phyloP scores from a whole-genome alignment of 768 basidiomycete species.

The Russula vinacea region DNA sequence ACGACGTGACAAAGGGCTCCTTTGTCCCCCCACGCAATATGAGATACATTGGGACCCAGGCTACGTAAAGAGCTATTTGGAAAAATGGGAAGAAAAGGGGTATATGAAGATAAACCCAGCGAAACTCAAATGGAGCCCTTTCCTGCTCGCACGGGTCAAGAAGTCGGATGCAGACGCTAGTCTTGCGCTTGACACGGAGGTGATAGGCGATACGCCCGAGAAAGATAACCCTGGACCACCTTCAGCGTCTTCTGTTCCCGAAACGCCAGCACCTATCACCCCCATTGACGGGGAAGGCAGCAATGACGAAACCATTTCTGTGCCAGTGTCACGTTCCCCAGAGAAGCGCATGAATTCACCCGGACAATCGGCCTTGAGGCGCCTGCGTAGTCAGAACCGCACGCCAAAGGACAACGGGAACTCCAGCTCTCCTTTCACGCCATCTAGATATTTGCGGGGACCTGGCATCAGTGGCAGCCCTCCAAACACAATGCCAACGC shows the following conservation, averaged over 20 bases:
- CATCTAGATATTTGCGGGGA: slow-evolving; percentile 24
- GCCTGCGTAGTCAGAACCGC: slow-evolving; percentile 26
- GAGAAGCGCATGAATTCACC: slow-evolving; percentile 27
- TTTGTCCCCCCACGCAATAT: slow-evolving; percentile 70
- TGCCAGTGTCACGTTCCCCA: slow-evolving; percentile 17
- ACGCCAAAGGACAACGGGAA: background rate
- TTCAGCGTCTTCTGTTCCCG: slow-evolving; percentile 24
- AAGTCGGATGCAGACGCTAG: slow-evolving; percentile 32
- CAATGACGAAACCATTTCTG: slow-evolving; percentile 17
- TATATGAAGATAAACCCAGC: slow-evolving; percentile 76
- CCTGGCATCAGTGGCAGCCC: slow-evolving; percentile 26
- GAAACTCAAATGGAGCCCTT: slow-evolving; percentile 92
- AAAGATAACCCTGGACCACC: slow-evolving; percentile 23
- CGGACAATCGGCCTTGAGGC: slow-evolving; percentile 16
- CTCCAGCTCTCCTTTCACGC: slow-evolving; percentile 18
- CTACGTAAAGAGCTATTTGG: slow-evolving; percentile 61
- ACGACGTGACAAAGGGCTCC: slow-evolving; percentile 47
- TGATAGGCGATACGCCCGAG: slow-evolving; percentile 17
- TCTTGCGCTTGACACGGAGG: slow-evolving; percentile 19
- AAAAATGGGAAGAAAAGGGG: slow-evolving; percentile 72
- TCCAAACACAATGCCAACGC: slow-evolving; percentile 16
- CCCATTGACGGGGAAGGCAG: slow-evolving; percentile 19
- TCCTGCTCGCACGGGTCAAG: slow-evolving; percentile 58
- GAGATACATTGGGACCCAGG: slow-evolving; percentile 70
- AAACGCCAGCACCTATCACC: slow-evolving; percentile 27